phyloP scores from a whole-genome alignment of 306 rosid species.

The Sphenostylis stenocarpa region DNA sequence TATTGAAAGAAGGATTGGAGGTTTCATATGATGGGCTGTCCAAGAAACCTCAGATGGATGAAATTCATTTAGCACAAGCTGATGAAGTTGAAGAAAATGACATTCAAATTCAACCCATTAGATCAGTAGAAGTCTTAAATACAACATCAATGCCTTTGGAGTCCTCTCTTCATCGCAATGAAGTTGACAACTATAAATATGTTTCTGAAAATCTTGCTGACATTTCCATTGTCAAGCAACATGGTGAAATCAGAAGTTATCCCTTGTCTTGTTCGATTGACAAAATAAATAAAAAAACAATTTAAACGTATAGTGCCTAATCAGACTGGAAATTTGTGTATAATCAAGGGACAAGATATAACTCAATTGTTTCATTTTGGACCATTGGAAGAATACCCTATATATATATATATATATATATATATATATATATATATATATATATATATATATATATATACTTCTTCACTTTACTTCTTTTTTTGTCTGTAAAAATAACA shows the following conservation, averaged over 20 bases:
- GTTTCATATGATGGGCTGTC: conserved; percentile 37
- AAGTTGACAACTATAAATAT: conserved; percentile 18
- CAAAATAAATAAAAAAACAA: conserved; percentile 27
- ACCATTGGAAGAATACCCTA: not conserved
- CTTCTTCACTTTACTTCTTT: not conserved
- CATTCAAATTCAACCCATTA: conserved; percentile 34
- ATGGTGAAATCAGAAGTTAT: conserved; percentile 33
- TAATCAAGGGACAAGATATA: not conserved
- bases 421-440: no score
- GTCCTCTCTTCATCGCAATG: conserved; percentile 30
- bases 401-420: no score
- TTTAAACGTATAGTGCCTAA: conserved; percentile 47
- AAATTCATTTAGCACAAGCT: conserved; percentile 4
- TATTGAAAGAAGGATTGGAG: conserved; percentile 62
- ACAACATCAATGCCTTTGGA: conserved; percentile 31
- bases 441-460: no score
- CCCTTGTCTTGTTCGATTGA: conserved; percentile 22
- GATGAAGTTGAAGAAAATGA: conserved; percentile 37
- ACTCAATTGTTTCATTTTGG: not conserved
- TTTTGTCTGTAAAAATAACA: not conserved
- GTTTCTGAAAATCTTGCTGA: conserved; percentile 24
- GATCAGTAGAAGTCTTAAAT: conserved; percentile 29
- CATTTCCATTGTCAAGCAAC: conserved; percentile 21
- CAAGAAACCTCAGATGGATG: conserved; percentile 42
- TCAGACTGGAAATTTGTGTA: conserved; percentile 1